Base-by-base conservation (phyloP, 352 stramenopile species). In the Phytophthora sojae region DNA sequence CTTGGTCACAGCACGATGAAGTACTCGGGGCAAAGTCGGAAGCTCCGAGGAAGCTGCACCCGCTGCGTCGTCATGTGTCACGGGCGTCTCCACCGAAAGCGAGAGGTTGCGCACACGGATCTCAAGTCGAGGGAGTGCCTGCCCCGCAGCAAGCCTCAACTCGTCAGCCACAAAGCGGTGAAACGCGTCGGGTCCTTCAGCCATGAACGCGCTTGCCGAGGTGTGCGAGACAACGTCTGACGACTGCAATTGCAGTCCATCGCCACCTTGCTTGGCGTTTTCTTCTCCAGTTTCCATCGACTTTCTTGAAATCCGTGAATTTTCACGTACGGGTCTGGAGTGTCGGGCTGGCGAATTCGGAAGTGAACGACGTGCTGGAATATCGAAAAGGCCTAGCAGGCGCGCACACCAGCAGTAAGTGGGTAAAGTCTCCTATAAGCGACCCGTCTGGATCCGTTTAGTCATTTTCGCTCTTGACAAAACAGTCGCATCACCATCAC, bases 71-170 rank as follows among this genome's bases (percentile, higher is more conserved):
- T 76, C 58, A 58, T 59, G 60, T 2, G 53, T 29, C 11, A 49
- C 29, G 2, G 57, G 7, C 4, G 62, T 69, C 35, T 79, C 45
- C 3, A 79, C 73, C 9, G 68, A 67, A 53, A 85, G 59, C 19
- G 81, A 81, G 23, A 89, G 52, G 42, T 75, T 37, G 11, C 63
- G 55, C 19, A 84, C 57, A 11, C 81, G 81, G 25, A 89, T 81
- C 26, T 86, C 71, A 15, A 85, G 45, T 32, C 69, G 76, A 50
- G 80, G 80, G 44, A 88, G 71, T 5, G 67, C 55, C 29, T 73
- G 69, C 2, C 57, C 77, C 1, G 71, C 62, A 56, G 77, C 69
- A 17, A 73, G 51, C 26, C 69, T 56, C 35, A 84, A 65, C 51
- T 75, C 64, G 49, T 66, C 29, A 0, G 72, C 77, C n/a, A 84